Conservation (phyloP, 768 basidiomycete genomes). For the Floccularia luteovirens region DNA sequence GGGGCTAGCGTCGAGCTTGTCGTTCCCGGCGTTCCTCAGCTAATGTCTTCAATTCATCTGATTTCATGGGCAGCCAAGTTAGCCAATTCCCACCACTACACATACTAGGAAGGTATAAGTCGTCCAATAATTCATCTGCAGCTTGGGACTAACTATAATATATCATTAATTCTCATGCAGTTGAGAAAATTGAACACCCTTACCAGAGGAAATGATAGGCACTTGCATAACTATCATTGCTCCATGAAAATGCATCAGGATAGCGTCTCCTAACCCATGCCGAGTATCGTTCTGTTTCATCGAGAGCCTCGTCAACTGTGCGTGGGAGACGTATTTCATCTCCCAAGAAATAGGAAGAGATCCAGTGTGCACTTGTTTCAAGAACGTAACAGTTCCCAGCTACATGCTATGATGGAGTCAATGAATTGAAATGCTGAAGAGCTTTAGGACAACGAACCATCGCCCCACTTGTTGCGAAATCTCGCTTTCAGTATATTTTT, state of each 20-base stretch:
- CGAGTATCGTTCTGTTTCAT: slow-evolving; percentile 30
- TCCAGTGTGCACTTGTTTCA: slow-evolving; percentile 57
- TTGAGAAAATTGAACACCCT: too few species aligned
- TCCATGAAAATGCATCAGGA: slow-evolving; percentile 40
- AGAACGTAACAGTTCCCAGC: slow-evolving; percentile 45
- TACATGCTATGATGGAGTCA: slow-evolving; percentile 33
- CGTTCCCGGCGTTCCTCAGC: slow-evolving; percentile 35
- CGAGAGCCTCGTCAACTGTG: slow-evolving; percentile 38
- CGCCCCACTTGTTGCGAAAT: slow-evolving; percentile 62
- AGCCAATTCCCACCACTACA: slow-evolving; percentile 61
- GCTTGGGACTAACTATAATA: slow-evolving; percentile 57
- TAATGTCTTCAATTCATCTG: slow-evolving; percentile 32
- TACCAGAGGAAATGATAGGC: slow-evolving; percentile 46
- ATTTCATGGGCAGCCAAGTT: slow-evolving; percentile 57
- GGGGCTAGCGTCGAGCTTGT: slow-evolving; percentile 13
- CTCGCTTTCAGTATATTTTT: slow-evolving; percentile 45
- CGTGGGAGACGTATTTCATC: slow-evolving; percentile 45
- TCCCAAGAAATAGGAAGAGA: slow-evolving; percentile 50
- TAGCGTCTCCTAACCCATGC: slow-evolving; percentile 50
- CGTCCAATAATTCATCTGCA: slow-evolving; percentile 48
- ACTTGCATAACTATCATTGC: slow-evolving; percentile 45
- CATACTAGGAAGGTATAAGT: slow-evolving; percentile 43
- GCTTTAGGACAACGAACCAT: slow-evolving; percentile 27
- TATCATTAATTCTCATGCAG: too few species aligned
- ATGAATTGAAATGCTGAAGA: not conserved